A percentile compares a stretch with the other conserved stretches of the same genome.
phyloP scores from a whole-genome alignment of 768 basidiomycete species.

The Cyathus striatus region DNA sequence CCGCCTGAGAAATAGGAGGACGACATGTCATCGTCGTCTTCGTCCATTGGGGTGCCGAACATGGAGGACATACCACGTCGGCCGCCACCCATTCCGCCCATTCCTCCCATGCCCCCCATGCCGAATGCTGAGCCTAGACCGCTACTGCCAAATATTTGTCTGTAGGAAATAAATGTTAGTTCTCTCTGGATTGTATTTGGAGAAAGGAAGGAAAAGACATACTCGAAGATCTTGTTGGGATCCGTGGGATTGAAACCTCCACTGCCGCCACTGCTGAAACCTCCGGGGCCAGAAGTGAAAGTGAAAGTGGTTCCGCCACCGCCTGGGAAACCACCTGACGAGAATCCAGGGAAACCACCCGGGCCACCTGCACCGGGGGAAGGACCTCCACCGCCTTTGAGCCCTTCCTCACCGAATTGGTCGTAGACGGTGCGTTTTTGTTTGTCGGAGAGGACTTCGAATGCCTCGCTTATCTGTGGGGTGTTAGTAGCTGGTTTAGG shows the following conservation, averaged over 20 bases:
- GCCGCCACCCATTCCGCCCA: too few relatives aligned
- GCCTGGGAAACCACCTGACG: constrained; percentile 38
- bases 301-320: constrained; percentile 48
- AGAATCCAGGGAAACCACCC: constrained; percentile 28
- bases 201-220: constrained; percentile 18
- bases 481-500: not conserved
- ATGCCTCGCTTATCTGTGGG: constrained; percentile 86
- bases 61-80: constrained; percentile 29
- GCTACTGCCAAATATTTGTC: constrained; percentile 49
- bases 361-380: constrained; percentile 45
- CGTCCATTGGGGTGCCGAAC: constrained; percentile 28
- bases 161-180: constrained; percentile 18
- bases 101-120: constrained; percentile 32
- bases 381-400: constrained; percentile 68
- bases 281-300: constrained; percentile 51
- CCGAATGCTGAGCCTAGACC: constrained; percentile 26
- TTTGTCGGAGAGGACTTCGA: constrained; percentile 89
- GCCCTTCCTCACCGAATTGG: constrained; percentile 92
- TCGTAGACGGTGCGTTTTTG: constrained; percentile 85
- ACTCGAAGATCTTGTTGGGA: constrained; percentile 88
- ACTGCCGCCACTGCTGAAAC: constrained; percentile 26
- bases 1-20: constrained; percentile 33
- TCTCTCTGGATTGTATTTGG: not conserved
- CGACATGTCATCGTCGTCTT: constrained; percentile 47
- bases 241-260: constrained; percentile 73